Evolutionary conservation across 192 early-diverging fungal species (phyloP).

Genomic region (Coemansia sp.): DNA sequence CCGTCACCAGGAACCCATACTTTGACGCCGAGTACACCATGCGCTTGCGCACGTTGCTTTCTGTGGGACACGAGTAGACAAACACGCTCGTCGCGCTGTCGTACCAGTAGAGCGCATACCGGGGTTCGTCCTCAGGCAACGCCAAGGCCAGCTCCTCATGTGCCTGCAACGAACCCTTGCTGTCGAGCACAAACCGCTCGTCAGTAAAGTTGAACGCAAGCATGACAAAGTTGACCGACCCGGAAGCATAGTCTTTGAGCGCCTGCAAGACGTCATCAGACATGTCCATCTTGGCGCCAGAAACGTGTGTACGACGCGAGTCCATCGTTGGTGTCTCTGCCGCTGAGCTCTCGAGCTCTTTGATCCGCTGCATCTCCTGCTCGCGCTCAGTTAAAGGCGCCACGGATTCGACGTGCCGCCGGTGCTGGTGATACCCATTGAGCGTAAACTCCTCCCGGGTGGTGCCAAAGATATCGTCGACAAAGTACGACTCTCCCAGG

Average conservation of each 20-base stretch:
- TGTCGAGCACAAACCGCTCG: conserved; percentile 57
- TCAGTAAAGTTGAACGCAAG: conserved; percentile 52
- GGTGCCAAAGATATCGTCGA: conserved; percentile 81
- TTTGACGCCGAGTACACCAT: conserved; percentile 88
- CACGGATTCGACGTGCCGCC: conserved; percentile 51
- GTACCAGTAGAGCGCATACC: conserved; percentile 56
- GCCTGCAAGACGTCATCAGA: conserved; percentile 60
- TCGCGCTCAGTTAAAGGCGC: conserved; percentile 88
- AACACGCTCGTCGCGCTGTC: conserved; percentile 57
- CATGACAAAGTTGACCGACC: conserved; percentile 62
- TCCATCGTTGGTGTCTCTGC: conserved; percentile 29
- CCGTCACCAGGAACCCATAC: conserved; percentile 56
- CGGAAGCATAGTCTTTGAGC: conserved; percentile 51
- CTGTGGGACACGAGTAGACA: conserved; percentile 79
- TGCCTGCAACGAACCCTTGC: conserved; percentile 33
- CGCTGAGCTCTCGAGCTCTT: conserved; percentile 20
- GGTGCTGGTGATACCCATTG: conserved; percentile 32
- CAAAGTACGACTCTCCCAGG: conserved; percentile 78
- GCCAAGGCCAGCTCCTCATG: conserved; percentile 51
- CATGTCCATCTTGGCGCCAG: conserved; percentile 64
- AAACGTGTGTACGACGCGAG: conserved; percentile 63
- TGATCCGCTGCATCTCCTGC: conserved; percentile 62
- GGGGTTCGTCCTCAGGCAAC: conserved; percentile 62
- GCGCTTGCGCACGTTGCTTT: conserved; percentile 78
- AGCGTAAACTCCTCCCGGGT: conserved; percentile 27